A percentile compares a stretch with the other conserved stretches of the same genome.
Evolutionary conservation across 176 grass and related monocot genomes (phyloP).

Genomic region (Cenchrus purpureus): DNA sequence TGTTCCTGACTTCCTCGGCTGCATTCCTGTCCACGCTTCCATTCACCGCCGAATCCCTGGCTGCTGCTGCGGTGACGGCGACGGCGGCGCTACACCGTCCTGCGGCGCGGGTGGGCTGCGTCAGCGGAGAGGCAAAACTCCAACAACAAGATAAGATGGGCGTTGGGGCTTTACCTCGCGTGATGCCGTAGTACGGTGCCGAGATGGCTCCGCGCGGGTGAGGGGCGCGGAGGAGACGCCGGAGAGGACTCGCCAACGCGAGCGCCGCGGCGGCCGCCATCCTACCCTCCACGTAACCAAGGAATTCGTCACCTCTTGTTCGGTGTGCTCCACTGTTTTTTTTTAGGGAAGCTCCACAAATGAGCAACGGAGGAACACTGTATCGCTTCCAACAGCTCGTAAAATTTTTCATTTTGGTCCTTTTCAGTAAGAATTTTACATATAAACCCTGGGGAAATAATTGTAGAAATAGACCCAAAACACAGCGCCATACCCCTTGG

Average conservation of each 20-base stretch:
- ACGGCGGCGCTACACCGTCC: conserved; percentile 51
- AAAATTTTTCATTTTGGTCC: too few species aligned
- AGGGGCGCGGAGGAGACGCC: conserved; percentile 36
- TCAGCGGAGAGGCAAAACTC: conserved; percentile 13
- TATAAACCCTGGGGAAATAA: too few species aligned
- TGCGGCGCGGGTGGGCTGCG: conserved; percentile 15
- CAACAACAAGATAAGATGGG: conserved; percentile 6
- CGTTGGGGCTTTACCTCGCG: conserved; percentile 38
- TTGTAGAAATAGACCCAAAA: too few species aligned
- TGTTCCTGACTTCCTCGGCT: conserved; percentile 70
- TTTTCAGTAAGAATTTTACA: too few species aligned
- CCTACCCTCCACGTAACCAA: background rate
- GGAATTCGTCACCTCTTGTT: conserved; percentile 39
- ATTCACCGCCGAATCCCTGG: conserved; percentile 42
- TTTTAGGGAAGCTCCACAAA: too few species aligned
- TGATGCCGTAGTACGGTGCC: conserved; percentile 29
- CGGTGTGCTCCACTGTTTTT: background rate
- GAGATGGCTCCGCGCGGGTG: background rate
- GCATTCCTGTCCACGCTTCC: conserved; percentile 56
- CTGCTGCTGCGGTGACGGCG: conserved; percentile 38
- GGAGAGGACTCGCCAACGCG: conserved; percentile 54
- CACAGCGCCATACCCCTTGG: too few species aligned
- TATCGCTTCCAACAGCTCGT: too few species aligned
- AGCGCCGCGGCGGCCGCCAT: conserved; percentile 37
- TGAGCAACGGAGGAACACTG: too few species aligned